Evolutionary conservation across 768 basidiomycete genomes (phyloP).

Genomic region (Boletus tylopilopsis): DNA sequence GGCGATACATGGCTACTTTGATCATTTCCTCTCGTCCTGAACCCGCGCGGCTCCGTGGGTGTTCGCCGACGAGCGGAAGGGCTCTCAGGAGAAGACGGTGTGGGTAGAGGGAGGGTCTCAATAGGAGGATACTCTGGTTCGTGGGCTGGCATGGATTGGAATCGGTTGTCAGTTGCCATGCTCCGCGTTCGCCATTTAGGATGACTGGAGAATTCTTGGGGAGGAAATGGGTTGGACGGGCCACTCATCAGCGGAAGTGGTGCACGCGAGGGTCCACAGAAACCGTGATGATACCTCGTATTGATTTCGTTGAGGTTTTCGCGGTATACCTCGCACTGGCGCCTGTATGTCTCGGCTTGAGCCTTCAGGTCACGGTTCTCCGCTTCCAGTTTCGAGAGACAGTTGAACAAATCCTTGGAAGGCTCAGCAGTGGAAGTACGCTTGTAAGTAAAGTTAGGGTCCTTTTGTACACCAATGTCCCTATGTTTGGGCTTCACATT

Average conservation of each 20-base stretch:
- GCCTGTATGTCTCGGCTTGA: slow-evolving; percentile 5
- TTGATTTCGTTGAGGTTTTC: slow-evolving; percentile 12
- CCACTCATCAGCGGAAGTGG: background rate
- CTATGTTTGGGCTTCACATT: slow-evolving; percentile 11
- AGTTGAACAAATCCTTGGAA: slow-evolving; percentile 4
- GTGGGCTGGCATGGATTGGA: background rate
- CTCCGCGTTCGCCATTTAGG: slow-evolving; percentile 16
- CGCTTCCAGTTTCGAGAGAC: slow-evolving; percentile 17
- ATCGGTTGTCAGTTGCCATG: background rate
- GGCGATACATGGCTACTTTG: background rate
- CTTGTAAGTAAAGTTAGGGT: slow-evolving; percentile 11
- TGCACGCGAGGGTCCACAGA: background rate
- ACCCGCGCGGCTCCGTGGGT: slow-evolving; percentile 8
- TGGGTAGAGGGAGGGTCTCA: slow-evolving; percentile 8
- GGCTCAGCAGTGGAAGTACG: background rate
- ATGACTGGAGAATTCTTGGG: slow-evolving; percentile 9
- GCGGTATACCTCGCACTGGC: slow-evolving; percentile 4
- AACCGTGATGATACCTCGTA: slow-evolving; percentile 6
- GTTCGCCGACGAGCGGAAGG: slow-evolving; percentile 4
- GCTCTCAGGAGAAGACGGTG: slow-evolving; percentile 9
- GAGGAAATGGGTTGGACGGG: background rate
- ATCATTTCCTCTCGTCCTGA: background rate
- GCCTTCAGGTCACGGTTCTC: slow-evolving; percentile 12
- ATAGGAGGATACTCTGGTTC: slow-evolving; percentile 16
- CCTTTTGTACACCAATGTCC: slow-evolving; percentile 24